A percentile compares a stretch with the other conserved stretches of the same genome.
Evolutionary conservation across 2,329 filamentous ascomycete species (phyloP).

Genomic region (Fusarium compactum): DNA sequence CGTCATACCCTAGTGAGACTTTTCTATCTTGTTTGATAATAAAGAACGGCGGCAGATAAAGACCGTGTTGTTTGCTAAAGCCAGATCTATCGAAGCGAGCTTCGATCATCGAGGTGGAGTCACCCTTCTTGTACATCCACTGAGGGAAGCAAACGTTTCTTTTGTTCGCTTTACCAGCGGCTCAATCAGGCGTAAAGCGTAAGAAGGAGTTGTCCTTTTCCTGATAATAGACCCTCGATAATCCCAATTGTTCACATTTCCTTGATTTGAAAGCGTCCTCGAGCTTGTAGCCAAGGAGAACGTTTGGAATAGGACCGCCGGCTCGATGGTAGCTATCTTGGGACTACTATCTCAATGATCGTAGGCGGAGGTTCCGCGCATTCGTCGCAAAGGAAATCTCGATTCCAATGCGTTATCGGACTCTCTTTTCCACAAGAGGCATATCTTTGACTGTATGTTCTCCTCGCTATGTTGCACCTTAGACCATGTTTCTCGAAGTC

Average conservation of each 20-base stretch:
- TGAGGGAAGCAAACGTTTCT: background rate
- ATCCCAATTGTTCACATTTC: rapidly evolving
- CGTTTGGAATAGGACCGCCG: constrained; percentile 2
- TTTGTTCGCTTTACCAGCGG: background rate
- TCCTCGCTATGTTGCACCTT: background rate
- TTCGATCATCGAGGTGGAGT: background rate
- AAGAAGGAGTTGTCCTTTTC: too few species aligned
- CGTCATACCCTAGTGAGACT: too few species aligned
- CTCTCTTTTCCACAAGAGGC: constrained; percentile 1
- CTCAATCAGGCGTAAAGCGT: background rate
- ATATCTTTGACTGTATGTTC: background rate
- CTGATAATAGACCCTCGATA: background rate
- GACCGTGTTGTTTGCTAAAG: background rate
- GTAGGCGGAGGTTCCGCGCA: background rate
- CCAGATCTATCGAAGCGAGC: background rate
- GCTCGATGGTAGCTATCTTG: background rate
- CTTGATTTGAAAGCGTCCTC: background rate
- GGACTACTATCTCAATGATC: background rate
- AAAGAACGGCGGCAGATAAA: constrained; percentile 1
- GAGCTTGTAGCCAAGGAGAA: constrained; percentile 9
- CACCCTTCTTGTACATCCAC: too few species aligned
- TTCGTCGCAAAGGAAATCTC: background rate
- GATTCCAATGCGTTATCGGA: background rate
- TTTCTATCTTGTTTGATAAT: background rate
- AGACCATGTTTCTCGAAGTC: constrained; percentile 22